phyloP scores from a whole-genome alignment of 192 early-diverging fungal species.

The Rhizophagus clarus region DNA sequence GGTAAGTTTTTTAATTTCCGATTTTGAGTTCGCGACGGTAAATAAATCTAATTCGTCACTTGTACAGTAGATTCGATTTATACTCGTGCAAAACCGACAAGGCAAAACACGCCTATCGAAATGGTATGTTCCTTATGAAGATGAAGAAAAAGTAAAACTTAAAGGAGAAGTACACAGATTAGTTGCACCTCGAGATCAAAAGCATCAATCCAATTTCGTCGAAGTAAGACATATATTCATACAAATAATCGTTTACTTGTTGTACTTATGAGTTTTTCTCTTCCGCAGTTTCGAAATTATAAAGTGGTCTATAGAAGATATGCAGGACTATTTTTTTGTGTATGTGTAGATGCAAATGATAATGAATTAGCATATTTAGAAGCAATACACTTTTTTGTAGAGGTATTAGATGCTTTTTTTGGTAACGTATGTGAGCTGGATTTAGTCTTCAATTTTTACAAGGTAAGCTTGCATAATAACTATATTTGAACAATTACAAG shows the following conservation, averaged over 20 bases:
- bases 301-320: conserved; percentile 98
- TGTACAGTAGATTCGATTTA: conserved; percentile 78
- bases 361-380: conserved; percentile 95
- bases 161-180: conserved; percentile 96
- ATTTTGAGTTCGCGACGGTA: no score
- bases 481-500: background rate
- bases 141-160: conserved; percentile 91
- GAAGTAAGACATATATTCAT: conserved; percentile 62
- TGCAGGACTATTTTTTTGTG: conserved; percentile 98
- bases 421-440: conserved; percentile 98
- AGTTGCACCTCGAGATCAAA: conserved; percentile 94
- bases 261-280: conserved; percentile 2
- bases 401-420: conserved; percentile 97
- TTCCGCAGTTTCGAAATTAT: conserved; percentile 86
- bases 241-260: conserved; percentile 55
- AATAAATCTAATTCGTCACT: no score
- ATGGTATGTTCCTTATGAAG: conserved; percentile 95
- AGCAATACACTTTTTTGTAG: conserved; percentile 99
- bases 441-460: conserved; percentile 98
- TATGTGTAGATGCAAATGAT: conserved; percentile 98
- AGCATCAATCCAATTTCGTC: conserved; percentile 97
- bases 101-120: conserved; percentile 97
- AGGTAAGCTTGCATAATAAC: conserved; percentile 43
- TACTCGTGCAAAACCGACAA: conserved; percentile 97
- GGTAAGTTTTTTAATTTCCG: no score